phyloP scores from a whole-genome alignment of 805 yeast genomes.

The Candida hungchunana region DNA sequence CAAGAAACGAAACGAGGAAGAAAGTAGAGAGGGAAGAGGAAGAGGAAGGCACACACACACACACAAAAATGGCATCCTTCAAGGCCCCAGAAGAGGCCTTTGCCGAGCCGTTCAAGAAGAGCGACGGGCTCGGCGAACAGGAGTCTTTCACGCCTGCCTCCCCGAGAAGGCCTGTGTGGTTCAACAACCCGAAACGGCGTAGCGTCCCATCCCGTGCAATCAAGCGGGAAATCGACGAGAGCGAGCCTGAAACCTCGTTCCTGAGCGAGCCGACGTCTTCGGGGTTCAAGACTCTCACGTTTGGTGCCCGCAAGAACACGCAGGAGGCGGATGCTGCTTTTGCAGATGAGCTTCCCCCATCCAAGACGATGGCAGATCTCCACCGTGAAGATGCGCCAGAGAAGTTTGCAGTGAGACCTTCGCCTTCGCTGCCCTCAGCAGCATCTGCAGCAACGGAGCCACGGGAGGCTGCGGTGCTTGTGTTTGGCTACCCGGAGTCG shows the following conservation, averaged over 20 bases:
- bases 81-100: too few species aligned
- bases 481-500: constrained; percentile 85
- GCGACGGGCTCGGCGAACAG: too few species aligned
- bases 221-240: constrained; percentile 33
- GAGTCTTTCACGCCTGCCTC: too few species aligned
- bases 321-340: constrained; percentile 28
- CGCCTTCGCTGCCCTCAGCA: too few species aligned
- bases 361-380: constrained; percentile 36
- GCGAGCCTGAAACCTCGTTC: constrained; percentile 23
- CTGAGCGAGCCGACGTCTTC: constrained; percentile 21
- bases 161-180: constrained; percentile 39
- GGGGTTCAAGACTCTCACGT: constrained; percentile 35
- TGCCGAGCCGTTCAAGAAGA: too few species aligned
- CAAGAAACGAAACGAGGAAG: too few species aligned
- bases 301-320: constrained; percentile 31
- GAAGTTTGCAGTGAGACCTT: too few species aligned
- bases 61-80: too few species aligned
- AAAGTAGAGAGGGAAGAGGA: too few species aligned
- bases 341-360: constrained; percentile 39
- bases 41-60: too few species aligned
- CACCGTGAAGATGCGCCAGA: constrained; percentile 33
- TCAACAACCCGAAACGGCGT: constrained; percentile 41
- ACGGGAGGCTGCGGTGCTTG: constrained; percentile 63
- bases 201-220: constrained; percentile 43
- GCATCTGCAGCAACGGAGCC: constrained; percentile 1